Conservation (phyloP, 345 rosid species). For the Pelargonium nanum region DNA sequence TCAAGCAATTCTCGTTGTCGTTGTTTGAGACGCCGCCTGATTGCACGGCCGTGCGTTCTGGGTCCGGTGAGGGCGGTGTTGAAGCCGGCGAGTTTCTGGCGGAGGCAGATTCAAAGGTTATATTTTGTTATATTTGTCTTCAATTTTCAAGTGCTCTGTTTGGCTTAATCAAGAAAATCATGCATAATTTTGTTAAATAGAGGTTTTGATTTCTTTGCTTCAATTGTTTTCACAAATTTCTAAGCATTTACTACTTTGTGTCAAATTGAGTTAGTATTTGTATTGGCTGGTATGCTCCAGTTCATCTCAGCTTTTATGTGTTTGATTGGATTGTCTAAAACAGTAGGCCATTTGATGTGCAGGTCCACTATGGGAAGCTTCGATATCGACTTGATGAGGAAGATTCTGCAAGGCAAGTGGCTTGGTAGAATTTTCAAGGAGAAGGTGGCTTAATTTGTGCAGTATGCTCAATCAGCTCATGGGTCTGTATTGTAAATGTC, state of each 20-base stretch:
- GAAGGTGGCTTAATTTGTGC: conserved; percentile 9
- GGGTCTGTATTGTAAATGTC: conserved; percentile 29
- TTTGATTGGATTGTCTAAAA: neutral
- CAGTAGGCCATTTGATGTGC: conserved; percentile 13
- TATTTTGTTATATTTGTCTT: neutral
- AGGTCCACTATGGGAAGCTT: conserved; percentile 28
- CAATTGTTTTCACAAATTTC: too few relatives aligned
- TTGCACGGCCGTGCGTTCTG: conserved; percentile 43
- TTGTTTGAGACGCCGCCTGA: conserved; percentile 76
- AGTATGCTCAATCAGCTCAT: conserved; percentile 27
- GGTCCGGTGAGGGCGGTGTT: conserved; percentile 13
- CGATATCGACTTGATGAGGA: conserved; percentile 21
- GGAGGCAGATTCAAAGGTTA: conserved; percentile 31
- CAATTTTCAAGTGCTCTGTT: neutral
- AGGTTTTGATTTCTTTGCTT: too few relatives aligned
- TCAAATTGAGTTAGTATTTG: too few relatives aligned
- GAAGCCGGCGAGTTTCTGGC: conserved; percentile 3
- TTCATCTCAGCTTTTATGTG: neutral
- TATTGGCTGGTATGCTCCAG: neutral
- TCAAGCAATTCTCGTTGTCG: conserved; percentile 74
- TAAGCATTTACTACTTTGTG: too few relatives aligned
- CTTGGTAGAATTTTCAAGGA: conserved; percentile 20
- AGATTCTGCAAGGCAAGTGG: conserved; percentile 18
- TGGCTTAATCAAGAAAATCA: too few relatives aligned
- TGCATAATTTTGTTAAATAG: too few relatives aligned